Percentiles rank a stretch among this genome's conserved stretches.
Conservation (phyloP, 768 basidiomycete species). For the Leccinellum rugosiceps region DNA sequence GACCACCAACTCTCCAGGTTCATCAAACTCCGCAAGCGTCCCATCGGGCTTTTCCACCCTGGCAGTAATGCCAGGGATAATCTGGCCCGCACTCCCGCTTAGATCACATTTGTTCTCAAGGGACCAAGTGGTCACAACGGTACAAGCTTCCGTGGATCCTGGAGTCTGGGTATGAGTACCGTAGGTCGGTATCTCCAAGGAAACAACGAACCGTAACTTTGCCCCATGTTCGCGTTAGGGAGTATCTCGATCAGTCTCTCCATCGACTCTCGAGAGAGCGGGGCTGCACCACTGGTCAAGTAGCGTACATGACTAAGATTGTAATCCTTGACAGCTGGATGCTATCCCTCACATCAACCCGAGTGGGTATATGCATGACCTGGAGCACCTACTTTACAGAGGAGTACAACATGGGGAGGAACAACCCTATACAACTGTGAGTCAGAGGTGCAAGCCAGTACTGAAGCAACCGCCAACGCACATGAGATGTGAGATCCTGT, state of each 20-base stretch:
- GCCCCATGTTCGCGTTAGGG: constrained; percentile 53
- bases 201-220: constrained; percentile 50
- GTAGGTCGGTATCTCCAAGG: neutral
- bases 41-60: constrained; percentile 60
- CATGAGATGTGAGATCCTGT: constrained; percentile 46
- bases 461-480: constrained; percentile 15
- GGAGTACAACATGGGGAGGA: constrained; percentile 45
- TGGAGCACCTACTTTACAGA: constrained; percentile 44
- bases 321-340: constrained; percentile 39
- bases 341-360: constrained; percentile 20
- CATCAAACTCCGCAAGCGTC: constrained; percentile 50
- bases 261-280: constrained; percentile 51
- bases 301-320: constrained; percentile 39
- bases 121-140: constrained; percentile 48
- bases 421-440: constrained; percentile 34
- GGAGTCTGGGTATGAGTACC: neutral
- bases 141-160: constrained; percentile 67
- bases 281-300: constrained; percentile 52
- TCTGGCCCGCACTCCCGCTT: constrained; percentile 54
- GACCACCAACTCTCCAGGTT: constrained; percentile 61
- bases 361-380: neutral
- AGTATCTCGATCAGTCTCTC: constrained; percentile 42
- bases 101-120: constrained; percentile 42
- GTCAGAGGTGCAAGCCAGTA: neutral
- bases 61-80: constrained; percentile 55